Evolutionary conservation across 1,284 basidiomycete genomes (phyloP).

Genomic region (Pholiota adiposa): DNA sequence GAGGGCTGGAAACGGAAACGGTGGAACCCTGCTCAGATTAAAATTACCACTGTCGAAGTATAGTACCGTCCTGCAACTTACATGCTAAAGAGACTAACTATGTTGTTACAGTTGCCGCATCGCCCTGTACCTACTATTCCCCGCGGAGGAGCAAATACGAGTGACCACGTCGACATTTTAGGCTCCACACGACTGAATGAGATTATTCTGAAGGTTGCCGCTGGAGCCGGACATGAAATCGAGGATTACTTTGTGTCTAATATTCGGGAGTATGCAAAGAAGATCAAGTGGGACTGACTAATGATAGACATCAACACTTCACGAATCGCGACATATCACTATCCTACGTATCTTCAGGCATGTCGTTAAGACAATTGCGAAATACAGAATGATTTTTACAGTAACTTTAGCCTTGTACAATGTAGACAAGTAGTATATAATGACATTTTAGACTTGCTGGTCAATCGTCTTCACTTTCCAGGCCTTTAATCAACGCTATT

Average conservation of each 20-base stretch:
- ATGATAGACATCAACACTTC: not conserved
- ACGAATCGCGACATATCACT: no score
- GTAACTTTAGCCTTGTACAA: no score
- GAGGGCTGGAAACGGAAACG: constrained; percentile 91
- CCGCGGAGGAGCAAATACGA: constrained; percentile 89
- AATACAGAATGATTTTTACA: not conserved
- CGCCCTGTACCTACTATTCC: constrained; percentile 76
- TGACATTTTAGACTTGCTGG: not conserved
- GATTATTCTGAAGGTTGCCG: constrained; percentile 88
- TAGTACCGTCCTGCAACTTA: not conserved
- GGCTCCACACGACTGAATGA: constrained; percentile 89
- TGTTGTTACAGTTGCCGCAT: constrained; percentile 75
- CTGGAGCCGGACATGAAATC: constrained; percentile 75
- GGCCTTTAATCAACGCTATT: not conserved
- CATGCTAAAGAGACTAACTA: constrained; percentile 9
- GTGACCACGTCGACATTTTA: constrained; percentile 93
- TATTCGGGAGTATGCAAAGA: constrained; percentile 78
- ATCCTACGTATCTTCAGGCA: no score
- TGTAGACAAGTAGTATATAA: no score
- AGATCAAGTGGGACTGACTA: constrained; percentile 77
- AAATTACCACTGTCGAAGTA: constrained; percentile 82
- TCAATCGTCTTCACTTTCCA: not conserved
- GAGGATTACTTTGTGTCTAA: constrained; percentile 78
- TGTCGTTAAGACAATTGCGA: not conserved
- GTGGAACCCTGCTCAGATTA: constrained; percentile 95